Evolutionary conservation across 2,329 filamentous ascomycete species (phyloP).

Genomic region (Ascochyta koolunga): DNA sequence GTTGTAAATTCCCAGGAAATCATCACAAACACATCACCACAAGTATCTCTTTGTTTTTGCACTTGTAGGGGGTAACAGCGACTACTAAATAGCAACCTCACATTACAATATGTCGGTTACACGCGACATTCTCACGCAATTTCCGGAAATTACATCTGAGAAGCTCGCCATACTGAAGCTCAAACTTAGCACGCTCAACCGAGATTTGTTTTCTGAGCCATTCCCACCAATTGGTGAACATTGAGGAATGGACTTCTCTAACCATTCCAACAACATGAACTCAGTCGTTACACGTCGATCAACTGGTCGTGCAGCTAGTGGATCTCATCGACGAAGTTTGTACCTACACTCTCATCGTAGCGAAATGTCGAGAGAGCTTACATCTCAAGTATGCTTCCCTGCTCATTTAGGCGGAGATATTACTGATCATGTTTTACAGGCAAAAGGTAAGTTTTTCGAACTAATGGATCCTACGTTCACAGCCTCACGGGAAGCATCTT

Average conservation of each 20-base stretch:
- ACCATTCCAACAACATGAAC: conserved; percentile 9
- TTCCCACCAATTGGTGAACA: conserved; percentile 21
- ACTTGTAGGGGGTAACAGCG: too few species aligned
- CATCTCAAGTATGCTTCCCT: conserved; percentile 7
- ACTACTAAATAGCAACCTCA: too few species aligned
- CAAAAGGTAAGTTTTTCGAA: conserved; percentile 36
- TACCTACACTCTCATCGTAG: conserved; percentile 34
- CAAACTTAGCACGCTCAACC: conserved; percentile 25
- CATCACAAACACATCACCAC: background rate
- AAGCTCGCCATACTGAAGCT: conserved; percentile 34
- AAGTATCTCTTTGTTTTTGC: background rate
- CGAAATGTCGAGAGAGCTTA: conserved; percentile 34
- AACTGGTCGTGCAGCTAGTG: conserved; percentile 24
- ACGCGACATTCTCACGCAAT: conserved; percentile 4
- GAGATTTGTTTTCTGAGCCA: conserved; percentile 32
- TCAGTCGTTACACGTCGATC: conserved; percentile 22
- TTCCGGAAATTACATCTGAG: conserved; percentile 28
- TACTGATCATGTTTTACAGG: conserved; percentile 4
- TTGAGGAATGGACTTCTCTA: conserved; percentile 21
- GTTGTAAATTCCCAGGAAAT: background rate
- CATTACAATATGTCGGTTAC: background rate
- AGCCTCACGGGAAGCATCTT: conserved; percentile 31
- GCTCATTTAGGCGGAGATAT: background rate
- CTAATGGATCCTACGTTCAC: conserved; percentile 37
- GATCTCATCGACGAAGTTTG: conserved; percentile 27